phyloP scores from a whole-genome alignment of 1,139 yeast genomes.

The Suhomyces guaymorum region DNA sequence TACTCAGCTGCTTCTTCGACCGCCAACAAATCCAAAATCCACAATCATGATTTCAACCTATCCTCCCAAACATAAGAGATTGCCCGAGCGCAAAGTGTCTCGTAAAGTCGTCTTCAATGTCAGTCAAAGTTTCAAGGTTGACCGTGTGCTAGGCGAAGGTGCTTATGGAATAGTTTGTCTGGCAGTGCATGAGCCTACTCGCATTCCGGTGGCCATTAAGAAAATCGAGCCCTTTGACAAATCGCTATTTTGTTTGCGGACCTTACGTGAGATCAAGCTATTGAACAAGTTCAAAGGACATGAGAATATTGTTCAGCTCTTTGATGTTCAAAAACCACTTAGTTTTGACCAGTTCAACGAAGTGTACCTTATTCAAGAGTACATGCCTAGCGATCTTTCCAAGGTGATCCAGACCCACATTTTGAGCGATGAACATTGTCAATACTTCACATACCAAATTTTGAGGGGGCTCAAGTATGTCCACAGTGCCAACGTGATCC shows the following conservation, averaged over 20 bases:
- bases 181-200: conserved; percentile 42
- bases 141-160: conserved; percentile 47
- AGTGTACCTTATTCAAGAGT: conserved; percentile 69
- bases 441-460: conserved; percentile 80
- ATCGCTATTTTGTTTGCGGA: conserved; percentile 39
- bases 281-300: conserved; percentile 38
- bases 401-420: conserved; percentile 54
- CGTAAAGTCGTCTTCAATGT: conserved; percentile 23
- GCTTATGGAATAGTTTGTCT: conserved; percentile 49
- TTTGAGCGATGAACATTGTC: conserved; percentile 65
- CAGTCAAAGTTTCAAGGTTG: conserved; percentile 36
- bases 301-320: conserved; percentile 42
- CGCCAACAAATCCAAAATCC: neutral
- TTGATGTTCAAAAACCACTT: conserved; percentile 41
- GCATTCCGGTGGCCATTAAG: conserved; percentile 42
- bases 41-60: conserved; percentile 10
- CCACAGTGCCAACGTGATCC: conserved; percentile 96
- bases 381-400: conserved; percentile 70
- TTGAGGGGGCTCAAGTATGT: conserved; percentile 91
- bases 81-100: conserved; percentile 2
- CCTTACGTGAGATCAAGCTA: conserved; percentile 44
- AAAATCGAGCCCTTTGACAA: conserved; percentile 44
- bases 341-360: conserved; percentile 51
- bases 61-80: conserved; percentile 2
- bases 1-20: conserved; percentile 3